Conservation (phyloP, 176 grass and related monocot species). For the Cymbopogon citratus region DNA sequence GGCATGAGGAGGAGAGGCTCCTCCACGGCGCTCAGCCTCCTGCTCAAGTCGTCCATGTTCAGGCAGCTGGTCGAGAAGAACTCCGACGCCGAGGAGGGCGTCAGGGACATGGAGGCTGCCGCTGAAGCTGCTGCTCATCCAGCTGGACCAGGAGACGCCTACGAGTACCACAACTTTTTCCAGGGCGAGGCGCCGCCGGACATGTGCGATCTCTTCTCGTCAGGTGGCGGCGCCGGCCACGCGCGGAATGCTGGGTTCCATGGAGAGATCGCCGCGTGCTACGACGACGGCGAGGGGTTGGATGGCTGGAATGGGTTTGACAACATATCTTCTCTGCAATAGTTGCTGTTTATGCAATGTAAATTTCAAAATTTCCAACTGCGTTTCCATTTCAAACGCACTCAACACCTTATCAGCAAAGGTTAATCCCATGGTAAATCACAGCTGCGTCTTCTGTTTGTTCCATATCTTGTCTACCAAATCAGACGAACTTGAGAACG, state of each 20-base stretch:
- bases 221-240: not conserved
- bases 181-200: constrained; percentile 19
- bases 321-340: constrained; percentile 1
- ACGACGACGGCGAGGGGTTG: not conserved
- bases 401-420: not conserved
- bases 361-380: not conserved
- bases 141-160: constrained; percentile 5
- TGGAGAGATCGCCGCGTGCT: not conserved
- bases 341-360: not conserved
- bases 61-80: constrained; percentile 59
- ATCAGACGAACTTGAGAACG: not conserved
- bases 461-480: not conserved
- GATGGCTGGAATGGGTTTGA: constrained; percentile 24
- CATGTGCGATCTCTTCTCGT: constrained; percentile 24
- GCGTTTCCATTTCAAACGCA: not conserved
- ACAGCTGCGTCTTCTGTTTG: not conserved
- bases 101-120: not conserved
- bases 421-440: not conserved
- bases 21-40: constrained; percentile 52
- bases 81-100: constrained; percentile 19
- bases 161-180: constrained; percentile 37
- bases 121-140: not conserved
- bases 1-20: constrained; percentile 27
- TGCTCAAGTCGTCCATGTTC: constrained; percentile 72
- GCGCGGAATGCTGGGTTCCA: not conserved